Base-by-base conservation (phyloP, 2,329 filamentous ascomycete genomes). In the Fusarium newnesense region DNA sequence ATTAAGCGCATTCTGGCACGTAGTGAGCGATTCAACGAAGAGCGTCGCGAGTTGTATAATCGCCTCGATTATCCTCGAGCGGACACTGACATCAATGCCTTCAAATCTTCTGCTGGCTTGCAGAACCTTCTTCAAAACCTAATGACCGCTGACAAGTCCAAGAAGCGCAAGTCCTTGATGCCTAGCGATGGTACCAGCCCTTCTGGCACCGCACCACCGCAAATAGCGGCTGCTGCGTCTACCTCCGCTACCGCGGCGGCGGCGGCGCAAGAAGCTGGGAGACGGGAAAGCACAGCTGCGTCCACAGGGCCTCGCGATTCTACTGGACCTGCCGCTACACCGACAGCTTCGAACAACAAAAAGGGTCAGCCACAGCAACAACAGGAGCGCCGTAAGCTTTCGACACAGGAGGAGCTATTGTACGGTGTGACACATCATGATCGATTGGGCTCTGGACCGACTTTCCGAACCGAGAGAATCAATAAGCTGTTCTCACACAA, bases 361-460 rank as follows among this genome's bases (percentile, higher is more conserved):
- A 90, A 90, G 82, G 85, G 75, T 16, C 77, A 76, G 54, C 77
- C 76, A 50, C 75, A 76, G 44, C 75, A 76, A 43, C 76, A 72
- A n/a, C 80, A 80, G 43, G 88, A 92, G 77, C 88, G 92, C 61
- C 90, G 91, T 78, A 91, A 92, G 81, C 90, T 98, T 73, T 90
- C 90, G 9, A 87, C 92, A 52, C 90, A 93, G 74, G 93, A 97
- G 82, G 92, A 95, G 83, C 83, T 89, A 72, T 88, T 92, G 39
- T 98, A 96, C 79, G 96, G 96, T 71, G 93, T 99, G 15, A 90
- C 92, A 12, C 91, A 94, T 73, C 93, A 96, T 79, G 96, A 98
- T 63, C 93, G 96, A 34, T 87, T 98, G 43, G 91, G 92, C 4
- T 93, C 92, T 13, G 96, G 96, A 11, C 94, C 97, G 40, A 92